phyloP scores from a whole-genome alignment of 106 monocot species.

The Cymbidium sinense region DNA sequence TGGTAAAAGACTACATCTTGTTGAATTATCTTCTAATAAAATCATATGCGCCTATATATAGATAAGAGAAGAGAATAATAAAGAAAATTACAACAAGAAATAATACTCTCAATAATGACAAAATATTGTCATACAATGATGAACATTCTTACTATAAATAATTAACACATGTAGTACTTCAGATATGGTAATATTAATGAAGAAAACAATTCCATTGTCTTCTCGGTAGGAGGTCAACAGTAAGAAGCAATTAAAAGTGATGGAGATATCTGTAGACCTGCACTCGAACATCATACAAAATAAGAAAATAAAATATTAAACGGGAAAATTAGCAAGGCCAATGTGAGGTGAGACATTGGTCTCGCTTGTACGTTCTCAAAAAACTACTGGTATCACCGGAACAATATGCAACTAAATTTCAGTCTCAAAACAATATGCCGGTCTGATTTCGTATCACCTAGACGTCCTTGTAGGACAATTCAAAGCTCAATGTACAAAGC shows the following conservation, averaged over 20 bases:
- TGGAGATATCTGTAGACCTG: background rate
- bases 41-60: too few relatives aligned
- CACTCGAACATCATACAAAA: too few relatives aligned
- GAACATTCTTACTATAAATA: too few relatives aligned
- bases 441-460: background rate
- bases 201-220: background rate
- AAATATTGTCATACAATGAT: background rate
- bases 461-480: background rate
- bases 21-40: too few relatives aligned
- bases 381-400: too few relatives aligned
- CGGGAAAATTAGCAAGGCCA: background rate
- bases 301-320: too few relatives aligned
- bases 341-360: too few relatives aligned
- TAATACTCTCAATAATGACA: background rate
- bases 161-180: background rate
- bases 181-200: background rate
- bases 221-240: background rate
- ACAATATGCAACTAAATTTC: background rate
- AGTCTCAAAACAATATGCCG: background rate
- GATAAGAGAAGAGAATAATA: background rate
- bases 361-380: too few relatives aligned
- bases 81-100: background rate
- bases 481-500: background rate
- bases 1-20: too few relatives aligned
- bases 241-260: background rate